Percentiles rank a stretch among this genome's conserved stretches.
Evolutionary conservation across 441 rosid genomes (phyloP).

Genomic region (Lepidium campestre): DNA sequence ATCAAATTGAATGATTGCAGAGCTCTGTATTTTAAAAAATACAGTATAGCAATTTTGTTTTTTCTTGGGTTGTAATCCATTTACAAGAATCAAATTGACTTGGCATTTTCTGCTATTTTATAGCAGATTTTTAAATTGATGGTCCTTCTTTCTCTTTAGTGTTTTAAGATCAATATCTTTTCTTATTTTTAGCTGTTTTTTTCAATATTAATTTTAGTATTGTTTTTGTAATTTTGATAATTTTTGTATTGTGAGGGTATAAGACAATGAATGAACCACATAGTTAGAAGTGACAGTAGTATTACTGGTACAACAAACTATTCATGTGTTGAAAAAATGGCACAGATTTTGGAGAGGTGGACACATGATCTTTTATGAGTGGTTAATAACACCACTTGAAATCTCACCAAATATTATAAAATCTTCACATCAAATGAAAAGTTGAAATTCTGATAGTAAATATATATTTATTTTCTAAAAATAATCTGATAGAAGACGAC

Average conservation of each 20-base stretch:
- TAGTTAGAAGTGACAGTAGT: neutral
- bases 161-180: neutral
- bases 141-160: slow-evolving; percentile 24
- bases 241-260: no score
- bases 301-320: slow-evolving; percentile 17
- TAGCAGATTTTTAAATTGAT: neutral
- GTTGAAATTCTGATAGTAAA: slow-evolving; percentile 11
- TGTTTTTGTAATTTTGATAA: neutral
- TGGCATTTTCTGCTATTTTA: slow-evolving; percentile 21
- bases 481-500: slow-evolving; percentile 10
- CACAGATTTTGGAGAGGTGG: slow-evolving; percentile 17
- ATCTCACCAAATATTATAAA: slow-evolving; percentile 21
- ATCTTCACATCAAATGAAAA: slow-evolving; percentile 7
- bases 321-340: slow-evolving; percentile 24
- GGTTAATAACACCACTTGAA: slow-evolving; percentile 20
- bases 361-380: slow-evolving; percentile 7
- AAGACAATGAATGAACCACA: no score
- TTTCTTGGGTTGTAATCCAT: slow-evolving; percentile 25
- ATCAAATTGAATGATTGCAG: slow-evolving; percentile 9
- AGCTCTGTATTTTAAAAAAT: neutral
- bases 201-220: no score
- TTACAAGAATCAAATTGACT: slow-evolving; percentile 20
- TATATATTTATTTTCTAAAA: neutral
- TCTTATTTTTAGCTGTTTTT: no score
- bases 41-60: slow-evolving; percentile 17